Percentiles rank a stretch among this genome's conserved stretches.
Evolutionary conservation across 1,284 basidiomycete species (phyloP).

Genomic region (Sanghuangporus baumii): DNA sequence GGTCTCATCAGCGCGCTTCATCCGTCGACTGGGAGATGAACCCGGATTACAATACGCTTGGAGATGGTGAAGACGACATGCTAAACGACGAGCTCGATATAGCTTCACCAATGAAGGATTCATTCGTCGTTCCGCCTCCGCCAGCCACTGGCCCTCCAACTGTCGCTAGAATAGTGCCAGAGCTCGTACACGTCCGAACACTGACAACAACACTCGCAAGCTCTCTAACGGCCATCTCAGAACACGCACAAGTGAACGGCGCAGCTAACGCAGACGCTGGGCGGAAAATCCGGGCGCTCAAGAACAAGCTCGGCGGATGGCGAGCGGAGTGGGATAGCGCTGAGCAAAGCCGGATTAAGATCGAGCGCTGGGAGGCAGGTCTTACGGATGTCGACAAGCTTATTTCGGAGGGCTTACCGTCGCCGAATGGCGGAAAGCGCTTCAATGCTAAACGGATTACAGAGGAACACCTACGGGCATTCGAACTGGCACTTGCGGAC

Average conservation of each 20-base stretch:
- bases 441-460: slow-evolving; percentile 63
- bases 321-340: slow-evolving; percentile 75
- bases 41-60: slow-evolving; percentile 39
- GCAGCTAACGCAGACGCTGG: slow-evolving; percentile 78
- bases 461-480: slow-evolving; percentile 68
- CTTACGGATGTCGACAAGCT: slow-evolving; percentile 35
- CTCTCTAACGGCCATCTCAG: slow-evolving; percentile 74
- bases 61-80: slow-evolving; percentile 39
- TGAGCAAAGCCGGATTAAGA: slow-evolving; percentile 64
- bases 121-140: slow-evolving; percentile 41
- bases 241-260: slow-evolving; percentile 79
- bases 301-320: slow-evolving; percentile 76
- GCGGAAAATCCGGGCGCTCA: slow-evolving; percentile 72
- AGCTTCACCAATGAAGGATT: slow-evolving; percentile 44
- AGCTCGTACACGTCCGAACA: slow-evolving; percentile 63
- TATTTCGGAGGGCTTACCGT: slow-evolving; percentile 18
- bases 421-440: slow-evolving; percentile 30
- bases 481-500: slow-evolving; percentile 61
- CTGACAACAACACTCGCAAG: slow-evolving; percentile 65
- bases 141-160: slow-evolving; percentile 43
- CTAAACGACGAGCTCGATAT: slow-evolving; percentile 29
- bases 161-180: slow-evolving; percentile 50
- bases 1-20: slow-evolving; percentile 22
- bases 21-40: slow-evolving; percentile 57
- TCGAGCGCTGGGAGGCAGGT: slow-evolving; percentile 73